Percentiles rank a stretch among this genome's conserved stretches.
These are phyloP conservation scores for Colletotrichum sidae DNA, from an alignment of 2,329 filamentous ascomycete species.

Conservation along the genomic window DNA sequence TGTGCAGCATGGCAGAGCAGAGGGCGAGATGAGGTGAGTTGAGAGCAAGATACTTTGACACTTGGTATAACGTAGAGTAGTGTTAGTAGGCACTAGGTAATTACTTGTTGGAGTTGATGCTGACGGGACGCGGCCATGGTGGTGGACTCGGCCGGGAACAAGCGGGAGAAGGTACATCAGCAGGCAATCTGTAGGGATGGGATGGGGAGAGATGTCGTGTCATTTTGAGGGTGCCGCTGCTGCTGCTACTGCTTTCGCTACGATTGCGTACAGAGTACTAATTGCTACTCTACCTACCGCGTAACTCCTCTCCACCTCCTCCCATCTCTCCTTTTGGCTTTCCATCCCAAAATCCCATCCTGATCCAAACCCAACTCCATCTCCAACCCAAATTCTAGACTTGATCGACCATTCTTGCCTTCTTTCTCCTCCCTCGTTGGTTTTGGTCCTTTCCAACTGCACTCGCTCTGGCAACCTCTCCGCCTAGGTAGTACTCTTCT, in stretches of 20 bases:
- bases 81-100: no score
- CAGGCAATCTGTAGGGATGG: background rate
- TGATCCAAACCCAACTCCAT: background rate
- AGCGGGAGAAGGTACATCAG: no score
- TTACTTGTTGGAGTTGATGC: no score
- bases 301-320: background rate
- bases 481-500: no score
- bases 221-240: conserved; percentile 21
- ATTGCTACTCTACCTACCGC: conserved; percentile 1
- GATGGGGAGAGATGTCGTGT: conserved; percentile 27
- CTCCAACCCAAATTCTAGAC: background rate
- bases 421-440: conserved; percentile 15
- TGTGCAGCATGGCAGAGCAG: no score
- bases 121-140: no score
- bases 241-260: conserved; percentile 2
- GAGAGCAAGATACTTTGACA: no score
- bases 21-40: no score
- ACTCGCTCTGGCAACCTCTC: conserved; percentile 29
- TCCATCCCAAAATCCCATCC: conserved; percentile 1
- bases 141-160: no score
- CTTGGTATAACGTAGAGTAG: no score
- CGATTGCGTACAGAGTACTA: conserved; percentile 2
- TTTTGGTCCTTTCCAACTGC: conserved; percentile 21
- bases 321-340: background rate
- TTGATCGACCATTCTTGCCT: background rate